Conservation (phyloP, 257 asterid species). For the Fraxinus anomala region DNA sequence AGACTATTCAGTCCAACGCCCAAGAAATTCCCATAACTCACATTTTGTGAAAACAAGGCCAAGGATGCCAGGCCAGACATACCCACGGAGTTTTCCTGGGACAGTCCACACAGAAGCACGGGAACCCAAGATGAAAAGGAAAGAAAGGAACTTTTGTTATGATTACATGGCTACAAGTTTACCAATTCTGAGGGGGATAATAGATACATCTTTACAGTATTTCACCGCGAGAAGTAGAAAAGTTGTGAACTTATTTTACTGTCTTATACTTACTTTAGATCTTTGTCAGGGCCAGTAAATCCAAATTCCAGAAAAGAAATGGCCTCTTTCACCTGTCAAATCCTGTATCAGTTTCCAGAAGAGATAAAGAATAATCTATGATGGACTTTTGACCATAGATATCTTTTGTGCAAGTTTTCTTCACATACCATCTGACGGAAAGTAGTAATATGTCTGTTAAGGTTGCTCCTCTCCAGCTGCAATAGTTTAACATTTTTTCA, state of each 20-base stretch:
- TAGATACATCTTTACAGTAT: background rate
- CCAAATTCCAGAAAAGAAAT: conserved; percentile 60
- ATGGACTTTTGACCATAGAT: conserved; percentile 17
- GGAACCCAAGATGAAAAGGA: background rate
- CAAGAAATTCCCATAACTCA: background rate
- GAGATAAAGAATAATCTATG: conserved; percentile 2
- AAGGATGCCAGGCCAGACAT: background rate
- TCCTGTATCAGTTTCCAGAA: background rate
- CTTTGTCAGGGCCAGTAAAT: conserved; percentile 41
- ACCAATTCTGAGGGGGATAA: background rate
- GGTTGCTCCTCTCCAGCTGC: conserved; percentile 82
- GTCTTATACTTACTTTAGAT: conserved; percentile 53
- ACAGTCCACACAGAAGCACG: background rate
- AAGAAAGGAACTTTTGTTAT: background rate
- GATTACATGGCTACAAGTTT: background rate
- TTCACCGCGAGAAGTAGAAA: background rate
- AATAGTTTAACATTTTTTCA: conserved; percentile 24
- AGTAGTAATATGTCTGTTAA: conserved; percentile 49
- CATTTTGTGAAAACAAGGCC: background rate
- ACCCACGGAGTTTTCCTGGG: background rate
- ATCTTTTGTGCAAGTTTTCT: conserved; percentile 8
- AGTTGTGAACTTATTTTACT: background rate
- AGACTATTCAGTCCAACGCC: background rate
- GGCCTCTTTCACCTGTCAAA: conserved; percentile 81
- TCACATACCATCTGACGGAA: conserved; percentile 62